Conservation (phyloP, 2,329 filamentous ascomycete genomes). For the Alternaria rosae region DNA sequence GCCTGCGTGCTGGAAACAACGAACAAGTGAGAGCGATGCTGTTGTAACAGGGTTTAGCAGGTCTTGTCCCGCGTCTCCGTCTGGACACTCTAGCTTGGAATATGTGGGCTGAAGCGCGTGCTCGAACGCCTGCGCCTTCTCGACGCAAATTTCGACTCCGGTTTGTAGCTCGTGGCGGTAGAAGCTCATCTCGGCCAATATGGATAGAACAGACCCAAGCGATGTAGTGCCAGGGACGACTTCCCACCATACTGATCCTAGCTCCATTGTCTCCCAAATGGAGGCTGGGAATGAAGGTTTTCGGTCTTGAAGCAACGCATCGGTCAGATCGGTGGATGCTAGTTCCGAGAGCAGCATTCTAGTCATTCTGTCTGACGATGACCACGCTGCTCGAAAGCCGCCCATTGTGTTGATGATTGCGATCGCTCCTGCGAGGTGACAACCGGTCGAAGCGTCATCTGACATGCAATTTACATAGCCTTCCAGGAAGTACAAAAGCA, state of each 20-base stretch:
- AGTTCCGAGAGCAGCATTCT: slow-evolving; percentile 24
- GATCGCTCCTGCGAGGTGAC: slow-evolving; percentile 61
- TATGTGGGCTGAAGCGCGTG: slow-evolving; percentile 9
- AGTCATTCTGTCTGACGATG: slow-evolving; percentile 10
- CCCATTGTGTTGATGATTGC: slow-evolving; percentile 77
- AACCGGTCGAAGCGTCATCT: slow-evolving; percentile 19
- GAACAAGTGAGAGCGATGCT: slow-evolving; percentile 9
- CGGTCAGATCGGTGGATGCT: slow-evolving; percentile 24
- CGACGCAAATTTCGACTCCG: background rate
- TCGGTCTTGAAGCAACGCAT: slow-evolving; percentile 19
- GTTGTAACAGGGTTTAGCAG: background rate
- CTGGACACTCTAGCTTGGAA: background rate
- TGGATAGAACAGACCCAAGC: slow-evolving; percentile 8
- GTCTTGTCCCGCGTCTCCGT: background rate
- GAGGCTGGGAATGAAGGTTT: slow-evolving; percentile 13
- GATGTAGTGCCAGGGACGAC: slow-evolving; percentile 3
- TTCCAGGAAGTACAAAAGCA: slow-evolving; percentile 24
- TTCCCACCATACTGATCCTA: slow-evolving; percentile 21
- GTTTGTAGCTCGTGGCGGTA: slow-evolving; percentile 6
- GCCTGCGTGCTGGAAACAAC: slow-evolving; percentile 22
- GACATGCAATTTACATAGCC: slow-evolving; percentile 22
- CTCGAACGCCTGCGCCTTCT: slow-evolving; percentile 8
- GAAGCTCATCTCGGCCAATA: slow-evolving; percentile 14
- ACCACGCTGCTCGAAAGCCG: slow-evolving; percentile 51
- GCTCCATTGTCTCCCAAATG: slow-evolving; percentile 18